Evolutionary conservation across 352 stramenopile species (phyloP), one percentile per base, ranked within the genome.

Genomic region (Globisporangium paddicum): DNA sequence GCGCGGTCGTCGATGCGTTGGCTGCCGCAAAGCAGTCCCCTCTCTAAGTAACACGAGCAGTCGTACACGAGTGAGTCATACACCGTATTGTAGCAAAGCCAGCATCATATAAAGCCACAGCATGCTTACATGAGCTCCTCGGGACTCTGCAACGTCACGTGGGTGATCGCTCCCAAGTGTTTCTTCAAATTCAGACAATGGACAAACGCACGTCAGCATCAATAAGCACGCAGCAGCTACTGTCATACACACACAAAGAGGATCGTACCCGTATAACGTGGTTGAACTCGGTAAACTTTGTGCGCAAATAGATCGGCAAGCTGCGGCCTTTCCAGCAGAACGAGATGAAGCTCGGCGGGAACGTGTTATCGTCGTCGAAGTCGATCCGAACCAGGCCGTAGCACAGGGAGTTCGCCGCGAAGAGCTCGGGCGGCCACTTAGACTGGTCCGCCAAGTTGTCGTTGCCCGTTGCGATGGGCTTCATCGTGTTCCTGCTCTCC

Each of bases 251-350:
- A 50, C 11, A 26, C 14, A 32, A 34, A 34, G 4, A 13, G 5
- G 23, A 69, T n/a, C 75, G 55, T 51, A 92, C 85, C 57, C 81
- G 69, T 63, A 96, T 96, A 40, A 91, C 79, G 50, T 94, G 86
- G 63, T 96, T 90, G 65, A 93, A 96, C 67, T 96, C 86, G 3
- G 84, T 84, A 68, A 89, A 92, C 57, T 96, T 96, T 7, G 83
- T 91, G 47, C 86, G 82, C 40, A 94, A 44, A 44, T 92, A 90
- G 54, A 96, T 93, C 3, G 86, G 84, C 9, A 93, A 63, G 50
- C 80, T 91, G n/a, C 78, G 68, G 46, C 86, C 86, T 75, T 96
- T 96, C 86, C 86, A 96, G 72, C 84, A 94, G 50, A 93, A 93
- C 26, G 86, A 96, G 25, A 94, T 57, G 37, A 91, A 86, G 30